Conservation (phyloP, 2,329 filamentous ascomycete species). For the Hortaea werneckii region DNA sequence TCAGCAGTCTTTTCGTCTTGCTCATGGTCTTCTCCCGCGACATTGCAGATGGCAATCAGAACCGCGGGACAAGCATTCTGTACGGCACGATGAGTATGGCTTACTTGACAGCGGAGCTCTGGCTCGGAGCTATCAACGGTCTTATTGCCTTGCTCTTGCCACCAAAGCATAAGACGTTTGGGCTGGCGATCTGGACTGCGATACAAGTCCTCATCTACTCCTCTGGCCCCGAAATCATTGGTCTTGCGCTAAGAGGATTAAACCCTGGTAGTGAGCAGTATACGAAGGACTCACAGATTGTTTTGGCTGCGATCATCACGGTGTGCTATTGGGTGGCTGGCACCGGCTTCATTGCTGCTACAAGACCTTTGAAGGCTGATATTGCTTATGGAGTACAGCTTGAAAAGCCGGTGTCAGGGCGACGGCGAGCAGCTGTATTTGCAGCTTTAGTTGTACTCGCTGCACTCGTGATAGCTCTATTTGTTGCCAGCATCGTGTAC, state of each 20-base stretch:
- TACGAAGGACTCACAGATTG: conserved; percentile 1
- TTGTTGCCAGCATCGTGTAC: background rate
- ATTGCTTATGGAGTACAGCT: background rate
- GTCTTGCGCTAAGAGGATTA: background rate
- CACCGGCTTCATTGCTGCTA: background rate
- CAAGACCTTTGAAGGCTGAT: background rate
- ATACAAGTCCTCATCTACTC: conserved; percentile 2
- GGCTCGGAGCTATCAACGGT: background rate
- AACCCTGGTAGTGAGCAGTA: conserved; percentile 1
- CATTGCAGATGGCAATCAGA: conserved; percentile 1
- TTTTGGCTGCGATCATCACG: conserved; percentile 1
- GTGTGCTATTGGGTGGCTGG: conserved; percentile 3
- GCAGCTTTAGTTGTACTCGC: background rate
- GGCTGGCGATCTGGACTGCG: background rate
- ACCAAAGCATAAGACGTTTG: conserved; percentile 2
- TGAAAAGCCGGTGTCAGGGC: background rate
- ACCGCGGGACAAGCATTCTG: background rate
- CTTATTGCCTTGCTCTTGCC: conserved; percentile 1
- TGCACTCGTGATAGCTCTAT: background rate
- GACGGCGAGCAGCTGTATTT: background rate
- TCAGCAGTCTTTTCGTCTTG: conserved; percentile 2
- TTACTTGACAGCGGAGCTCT: conserved; percentile 1
- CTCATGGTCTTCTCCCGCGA: conserved; percentile 4
- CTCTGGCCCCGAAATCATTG: conserved; percentile 2
- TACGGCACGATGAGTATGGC: conserved; percentile 3